Evolutionary conservation across 1,284 basidiomycete species (phyloP), one percentile per base, ranked within the genome.

Genomic region (Apiotrichum akiyoshidainum): DNA sequence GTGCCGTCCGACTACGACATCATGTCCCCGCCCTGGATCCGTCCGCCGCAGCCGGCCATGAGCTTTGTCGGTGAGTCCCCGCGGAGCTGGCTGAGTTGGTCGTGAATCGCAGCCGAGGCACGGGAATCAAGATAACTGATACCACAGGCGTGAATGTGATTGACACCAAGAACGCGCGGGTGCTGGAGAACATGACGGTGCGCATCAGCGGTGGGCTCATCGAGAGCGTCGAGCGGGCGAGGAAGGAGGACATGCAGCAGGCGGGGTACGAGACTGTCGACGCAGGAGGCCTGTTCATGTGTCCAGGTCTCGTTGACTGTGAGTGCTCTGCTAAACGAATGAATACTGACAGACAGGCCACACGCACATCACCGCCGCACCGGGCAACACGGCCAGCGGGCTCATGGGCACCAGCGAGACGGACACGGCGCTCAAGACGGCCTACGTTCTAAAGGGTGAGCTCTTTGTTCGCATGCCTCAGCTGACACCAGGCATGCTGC

Each of bases 311-410:
- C 9, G 66, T 72, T 26, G 72, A 73, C 52, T 68, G 68, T 70
- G 50, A 57, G 67, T 57, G 7, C 2, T 17, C 17, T n/a, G 7
- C 21, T 12, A n/a, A n/a, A n/a, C n/a, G n/a, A n/a, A n/a, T n/a
- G n/a, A n/a, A n/a, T 34, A 13, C 22, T 26, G 35, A 41, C 26
- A 19, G 48, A 13, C 78, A 71, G 78, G 78, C 45, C 81, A 83
- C 71, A 81, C 82, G 0, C 81, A 82, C 66, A 75, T 81, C 54
- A 79, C 77, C 1, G 80, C 80, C 1, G 75, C 79, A 1, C 81
- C 80, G 1, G 71, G 69, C 7, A 46, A 74, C 13, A 73, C 59
- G 11, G 60, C 63, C 40, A 56, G 13, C 22, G 46, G 33, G 31
- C 49, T 55, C 17, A 40, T 48, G 26, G 50, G 52, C 39, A 46